Evolutionary conservation across 305 asterid species (phyloP), one percentile per base, ranked within the genome.

Genomic region (Plantago coronopus): DNA sequence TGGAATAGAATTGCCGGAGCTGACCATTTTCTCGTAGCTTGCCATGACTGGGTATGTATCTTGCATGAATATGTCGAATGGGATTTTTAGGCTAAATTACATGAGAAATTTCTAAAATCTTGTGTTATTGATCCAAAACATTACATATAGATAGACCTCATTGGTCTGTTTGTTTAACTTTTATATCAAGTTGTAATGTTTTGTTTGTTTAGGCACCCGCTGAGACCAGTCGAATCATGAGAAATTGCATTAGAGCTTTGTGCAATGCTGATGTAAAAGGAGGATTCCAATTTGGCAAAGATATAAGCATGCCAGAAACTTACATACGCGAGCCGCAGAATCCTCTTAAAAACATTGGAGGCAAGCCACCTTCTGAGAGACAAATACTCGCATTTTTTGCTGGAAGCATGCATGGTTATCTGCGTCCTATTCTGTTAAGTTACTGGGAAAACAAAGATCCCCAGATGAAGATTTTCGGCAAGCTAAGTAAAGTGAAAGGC

Each of bases 21-120:
- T 17, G 95, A 85, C 57, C 95, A 88, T 76, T 85, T 88, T 54
- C 85, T 88, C 23, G 91, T 80, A 5, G 96, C 89, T 59, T 88
- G 96, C 79, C 96, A 88, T 64, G 96, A 85, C 61, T 88, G 89
- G 95, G 94, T 88, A 81, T 34, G 65, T 25, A 51, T 47, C 38
- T 43, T 47, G 12, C 22, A 13, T 48, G 25, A 5, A 48, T 19
- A 8, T 1, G 25, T 18, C 17, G 25, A 18, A 0, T 34, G 11
- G 1, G 9, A 34, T 4, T 34, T 34, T 6, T 0, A 7, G 12
- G 25, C 11, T 3, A 48, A n/a, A 2, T 48, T 23, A 15, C n/a
- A 48, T 29, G 15, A 20, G 29, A 10, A 17, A n/a, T 2, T n/a
- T n/a, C n/a, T n/a, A n/a, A n/a, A n/a, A n/a, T n/a, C n/a, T 0